These are phyloP conservation scores for Didymella pinodella DNA, from an alignment of 2,329 filamentous ascomycete genomes.

Conservation along the genomic window DNA sequence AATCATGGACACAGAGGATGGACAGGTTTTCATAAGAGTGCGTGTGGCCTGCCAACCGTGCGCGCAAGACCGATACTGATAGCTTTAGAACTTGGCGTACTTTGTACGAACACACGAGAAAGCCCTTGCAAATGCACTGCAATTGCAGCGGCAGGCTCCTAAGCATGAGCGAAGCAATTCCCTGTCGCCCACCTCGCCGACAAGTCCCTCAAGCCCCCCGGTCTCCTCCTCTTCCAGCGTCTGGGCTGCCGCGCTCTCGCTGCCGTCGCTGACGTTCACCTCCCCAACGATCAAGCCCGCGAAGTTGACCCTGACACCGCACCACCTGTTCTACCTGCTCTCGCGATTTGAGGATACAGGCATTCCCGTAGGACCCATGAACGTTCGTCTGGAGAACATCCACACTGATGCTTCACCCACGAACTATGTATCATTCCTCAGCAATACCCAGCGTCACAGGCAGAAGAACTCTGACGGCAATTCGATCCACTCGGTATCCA, in stretches of 20 bases:
- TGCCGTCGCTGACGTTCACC: constrained; percentile 83
- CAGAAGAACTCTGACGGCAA: constrained; percentile 82
- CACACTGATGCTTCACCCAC: constrained; percentile 85
- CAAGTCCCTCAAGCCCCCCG: constrained; percentile 54
- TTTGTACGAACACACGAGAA: constrained; percentile 98
- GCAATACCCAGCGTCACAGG: constrained; percentile 80
- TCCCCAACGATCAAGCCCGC: constrained; percentile 87
- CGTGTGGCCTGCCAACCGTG: constrained; percentile 26
- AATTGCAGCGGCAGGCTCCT: constrained; percentile 76
- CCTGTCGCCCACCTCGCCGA: constrained; percentile 50
- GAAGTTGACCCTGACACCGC: constrained; percentile 90
- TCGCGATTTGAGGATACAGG: constrained; percentile 93
- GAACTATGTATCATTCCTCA: constrained; percentile 95
- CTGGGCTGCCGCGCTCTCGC: constrained; percentile 84
- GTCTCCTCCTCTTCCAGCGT: constrained; percentile 69
- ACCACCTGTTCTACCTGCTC: constrained; percentile 95
- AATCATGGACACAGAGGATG: constrained; percentile 86
- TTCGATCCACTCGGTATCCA: constrained; percentile 94
- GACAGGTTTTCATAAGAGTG: constrained; percentile 88
- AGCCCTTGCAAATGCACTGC: constrained; percentile 92
- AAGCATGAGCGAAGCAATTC: constrained; percentile 67
- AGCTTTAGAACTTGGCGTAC: constrained; percentile 82
- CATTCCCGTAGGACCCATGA: constrained; percentile 94
- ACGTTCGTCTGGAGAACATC: constrained; percentile 91
- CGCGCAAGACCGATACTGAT: constrained; percentile 39